A percentile compares a stretch with the other conserved stretches of the same genome.
These are phyloP conservation scores for Barbarea vulgaris DNA, from an alignment of 345 rosid genomes.

Conservation along the genomic window DNA sequence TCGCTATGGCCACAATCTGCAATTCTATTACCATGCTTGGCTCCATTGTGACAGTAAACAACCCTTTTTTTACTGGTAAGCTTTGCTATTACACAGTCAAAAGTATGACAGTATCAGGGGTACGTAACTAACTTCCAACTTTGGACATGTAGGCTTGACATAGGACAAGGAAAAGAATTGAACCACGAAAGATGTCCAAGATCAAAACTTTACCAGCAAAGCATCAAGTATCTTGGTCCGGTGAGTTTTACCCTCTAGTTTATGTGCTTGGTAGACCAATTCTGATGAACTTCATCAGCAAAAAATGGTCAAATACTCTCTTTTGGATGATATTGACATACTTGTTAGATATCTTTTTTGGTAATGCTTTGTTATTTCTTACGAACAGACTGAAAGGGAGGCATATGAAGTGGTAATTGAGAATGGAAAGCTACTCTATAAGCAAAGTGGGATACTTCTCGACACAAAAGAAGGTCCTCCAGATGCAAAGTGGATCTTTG, in stretches of 20 bases:
- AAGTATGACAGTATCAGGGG: conserved; percentile 2
- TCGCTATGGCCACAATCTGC: conserved; percentile 96
- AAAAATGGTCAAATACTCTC: not conserved
- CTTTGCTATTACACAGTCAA: conserved; percentile 23
- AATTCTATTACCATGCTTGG: conserved; percentile 82
- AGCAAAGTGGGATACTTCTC: conserved; percentile 57
- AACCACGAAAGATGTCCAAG: conserved; percentile 71
- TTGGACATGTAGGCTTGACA: conserved; percentile 72
- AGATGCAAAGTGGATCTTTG: conserved; percentile 89
- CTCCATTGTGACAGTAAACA: conserved; percentile 81
- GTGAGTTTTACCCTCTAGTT: conserved; percentile 51
- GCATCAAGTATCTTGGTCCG: conserved; percentile 95
- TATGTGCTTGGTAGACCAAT: conserved; percentile 16
- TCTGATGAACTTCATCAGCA: not conserved
- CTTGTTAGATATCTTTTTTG: not conserved
- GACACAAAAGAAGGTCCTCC: conserved; percentile 60
- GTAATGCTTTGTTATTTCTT: conserved; percentile 1
- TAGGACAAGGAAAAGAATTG: conserved; percentile 80
- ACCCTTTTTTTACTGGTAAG: conserved; percentile 89
- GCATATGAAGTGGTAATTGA: conserved; percentile 62
- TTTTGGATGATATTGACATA: conserved; percentile 7
- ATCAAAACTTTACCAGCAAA: conserved; percentile 78
- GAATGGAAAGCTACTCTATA: conserved; percentile 56
- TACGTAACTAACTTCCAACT: conserved; percentile 18
- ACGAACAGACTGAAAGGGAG: conserved; percentile 63